Conservation (phyloP, 129 eudicot genomes). For the sunflower (Helianthus annuus) region DNA sequence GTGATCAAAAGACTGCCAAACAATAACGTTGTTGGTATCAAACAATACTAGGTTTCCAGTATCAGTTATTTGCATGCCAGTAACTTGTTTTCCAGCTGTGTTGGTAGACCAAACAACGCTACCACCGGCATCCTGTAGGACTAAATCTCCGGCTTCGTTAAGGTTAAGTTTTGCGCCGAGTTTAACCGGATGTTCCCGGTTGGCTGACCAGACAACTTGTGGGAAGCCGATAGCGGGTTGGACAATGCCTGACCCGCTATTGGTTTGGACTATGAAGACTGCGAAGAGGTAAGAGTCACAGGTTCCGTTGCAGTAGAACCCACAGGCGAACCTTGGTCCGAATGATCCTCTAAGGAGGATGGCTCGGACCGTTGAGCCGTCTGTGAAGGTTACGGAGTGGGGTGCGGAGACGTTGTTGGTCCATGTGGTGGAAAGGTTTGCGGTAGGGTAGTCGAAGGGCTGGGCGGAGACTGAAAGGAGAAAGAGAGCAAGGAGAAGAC, state of each 20-base stretch:
- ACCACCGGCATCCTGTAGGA: constrained; percentile 39
- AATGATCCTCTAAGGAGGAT: constrained; percentile 47
- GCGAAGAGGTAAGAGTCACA: constrained; percentile 47
- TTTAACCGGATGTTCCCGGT: constrained; percentile 42
- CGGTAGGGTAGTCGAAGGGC: constrained; percentile 52
- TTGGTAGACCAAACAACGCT: constrained; percentile 44
- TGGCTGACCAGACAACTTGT: constrained; percentile 51
- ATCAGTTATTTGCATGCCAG: constrained; percentile 28
- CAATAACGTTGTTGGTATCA: constrained; percentile 3
- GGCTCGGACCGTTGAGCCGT: constrained; percentile 45
- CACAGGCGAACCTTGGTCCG: constrained; percentile 51
- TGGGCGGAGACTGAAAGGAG: constrained; percentile 23
- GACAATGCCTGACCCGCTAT: constrained; percentile 29
- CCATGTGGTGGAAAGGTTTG: constrained; percentile 55
- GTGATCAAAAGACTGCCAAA: constrained; percentile 48
- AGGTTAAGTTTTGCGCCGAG: constrained; percentile 35
- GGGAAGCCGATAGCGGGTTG: constrained; percentile 39
- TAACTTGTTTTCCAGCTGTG: constrained; percentile 22
- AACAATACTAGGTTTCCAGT: constrained; percentile 33
- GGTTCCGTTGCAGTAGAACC: constrained; percentile 52
- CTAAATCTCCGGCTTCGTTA: constrained; percentile 31
- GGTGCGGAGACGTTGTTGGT: constrained; percentile 33
- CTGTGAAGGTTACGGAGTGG: constrained; percentile 27
- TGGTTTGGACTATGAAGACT: constrained; percentile 51
- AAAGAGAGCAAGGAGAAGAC: not conserved